phyloP scores from a whole-genome alignment of 768 basidiomycete species.

The Suillus americanus region DNA sequence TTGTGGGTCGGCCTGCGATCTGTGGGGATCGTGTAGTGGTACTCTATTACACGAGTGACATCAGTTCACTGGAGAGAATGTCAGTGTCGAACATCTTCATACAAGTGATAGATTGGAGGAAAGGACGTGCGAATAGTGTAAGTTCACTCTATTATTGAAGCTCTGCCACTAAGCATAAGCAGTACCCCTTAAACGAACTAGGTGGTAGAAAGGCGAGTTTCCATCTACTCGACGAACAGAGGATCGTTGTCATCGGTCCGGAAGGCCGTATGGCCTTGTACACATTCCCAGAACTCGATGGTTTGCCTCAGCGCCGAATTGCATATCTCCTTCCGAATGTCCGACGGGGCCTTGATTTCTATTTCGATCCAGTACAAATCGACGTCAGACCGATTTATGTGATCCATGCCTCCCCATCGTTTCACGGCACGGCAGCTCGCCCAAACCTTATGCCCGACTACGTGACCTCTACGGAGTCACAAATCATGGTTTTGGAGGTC shows the following conservation, averaged over 20 bases:
- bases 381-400: background rate
- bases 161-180: background rate
- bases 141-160: background rate
- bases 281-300: background rate
- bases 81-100: background rate
- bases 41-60: background rate
- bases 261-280: background rate
- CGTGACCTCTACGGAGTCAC: background rate
- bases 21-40: background rate
- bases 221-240: background rate
- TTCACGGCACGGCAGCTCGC: background rate
- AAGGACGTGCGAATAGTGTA: background rate
- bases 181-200: background rate
- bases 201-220: background rate
- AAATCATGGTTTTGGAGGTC: background rate
- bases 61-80: background rate
- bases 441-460: background rate
- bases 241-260: background rate
- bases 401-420: background rate
- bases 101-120: background rate
- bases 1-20: background rate
- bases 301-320: background rate
- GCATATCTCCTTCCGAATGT: background rate
- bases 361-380: background rate
- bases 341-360: background rate